Evolutionary conservation across 2,329 filamentous ascomycete species (phyloP).

Genomic region (Penicillium concentricum): DNA sequence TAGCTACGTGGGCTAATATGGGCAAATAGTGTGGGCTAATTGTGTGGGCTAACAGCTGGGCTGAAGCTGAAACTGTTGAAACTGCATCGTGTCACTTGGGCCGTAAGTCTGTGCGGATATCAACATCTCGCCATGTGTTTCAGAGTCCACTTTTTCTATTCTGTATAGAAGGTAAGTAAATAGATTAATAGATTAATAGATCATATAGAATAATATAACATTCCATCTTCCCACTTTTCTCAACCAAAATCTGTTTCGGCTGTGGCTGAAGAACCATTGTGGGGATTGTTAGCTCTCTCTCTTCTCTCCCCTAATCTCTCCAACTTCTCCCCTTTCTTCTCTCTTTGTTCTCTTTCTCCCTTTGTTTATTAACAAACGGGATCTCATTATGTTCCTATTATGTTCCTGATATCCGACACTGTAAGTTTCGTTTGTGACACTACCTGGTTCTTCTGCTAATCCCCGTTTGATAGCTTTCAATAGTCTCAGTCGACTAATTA

Average conservation of each 20-base stretch:
- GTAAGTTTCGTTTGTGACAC: slow-evolving; percentile 16
- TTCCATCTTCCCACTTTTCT: too few relatives aligned
- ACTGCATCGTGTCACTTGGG: neutral
- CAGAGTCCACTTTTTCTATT: neutral
- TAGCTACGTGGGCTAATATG: too few relatives aligned
- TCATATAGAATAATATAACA: too few relatives aligned
- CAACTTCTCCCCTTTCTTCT: neutral
- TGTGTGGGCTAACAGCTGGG: too few relatives aligned
- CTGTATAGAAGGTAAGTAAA: too few relatives aligned
- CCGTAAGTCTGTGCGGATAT: neutral
- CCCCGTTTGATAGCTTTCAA: slow-evolving; percentile 17
- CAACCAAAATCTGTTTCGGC: too few relatives aligned
- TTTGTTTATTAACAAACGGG: slow-evolving; percentile 15
- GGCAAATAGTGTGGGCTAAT: neutral
- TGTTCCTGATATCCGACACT: slow-evolving; percentile 14
- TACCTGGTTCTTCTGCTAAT: slow-evolving; percentile 12
- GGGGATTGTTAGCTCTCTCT: slow-evolving; percentile 1
- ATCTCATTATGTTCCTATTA: slow-evolving; percentile 23
- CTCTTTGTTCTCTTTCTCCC: too few relatives aligned
- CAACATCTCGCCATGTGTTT: neutral
- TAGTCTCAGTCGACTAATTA: slow-evolving; percentile 18
- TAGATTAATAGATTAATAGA: too few relatives aligned
- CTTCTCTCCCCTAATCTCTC: neutral
- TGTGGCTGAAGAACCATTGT: neutral
- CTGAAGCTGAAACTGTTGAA: neutral